These are phyloP conservation scores for Cymbopogon flexuosus DNA, from an alignment of 202 grass and related monocot species.

Conservation along the genomic window DNA sequence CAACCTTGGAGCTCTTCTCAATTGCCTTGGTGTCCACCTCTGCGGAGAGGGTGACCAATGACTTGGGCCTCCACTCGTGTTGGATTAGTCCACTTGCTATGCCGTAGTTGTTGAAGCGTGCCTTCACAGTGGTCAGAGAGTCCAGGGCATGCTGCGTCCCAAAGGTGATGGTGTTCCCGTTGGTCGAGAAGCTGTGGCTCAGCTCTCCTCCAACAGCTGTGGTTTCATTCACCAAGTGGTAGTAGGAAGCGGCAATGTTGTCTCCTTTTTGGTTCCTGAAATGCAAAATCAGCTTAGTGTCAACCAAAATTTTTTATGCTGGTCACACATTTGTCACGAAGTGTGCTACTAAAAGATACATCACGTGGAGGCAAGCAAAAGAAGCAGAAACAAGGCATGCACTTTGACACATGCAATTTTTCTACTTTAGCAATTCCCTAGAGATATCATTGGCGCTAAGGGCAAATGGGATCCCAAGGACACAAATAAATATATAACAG, in stretches of 20 bases:
- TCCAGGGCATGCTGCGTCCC: conserved; percentile 64
- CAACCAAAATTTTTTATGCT: neutral
- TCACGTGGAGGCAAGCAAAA: conserved; percentile 1
- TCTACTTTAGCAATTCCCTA: neutral
- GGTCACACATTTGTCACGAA: neutral
- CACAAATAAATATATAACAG: neutral
- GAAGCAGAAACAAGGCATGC: neutral
- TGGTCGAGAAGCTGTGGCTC: conserved; percentile 61
- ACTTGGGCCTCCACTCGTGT: conserved; percentile 77
- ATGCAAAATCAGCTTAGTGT: neutral
- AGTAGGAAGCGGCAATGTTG: conserved; percentile 56
- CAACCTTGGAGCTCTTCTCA: conserved; percentile 71
- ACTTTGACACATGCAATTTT: neutral
- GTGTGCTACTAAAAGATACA: neutral
- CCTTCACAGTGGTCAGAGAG: conserved; percentile 58
- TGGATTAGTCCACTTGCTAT: conserved; percentile 58
- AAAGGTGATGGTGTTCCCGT: conserved; percentile 62
- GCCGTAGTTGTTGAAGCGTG: conserved; percentile 64
- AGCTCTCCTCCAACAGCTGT: conserved; percentile 75
- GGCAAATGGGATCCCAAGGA: neutral
- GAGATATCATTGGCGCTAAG: neutral
- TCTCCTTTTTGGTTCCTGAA: conserved; percentile 71
- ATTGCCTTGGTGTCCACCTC: conserved; percentile 86
- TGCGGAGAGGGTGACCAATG: conserved; percentile 61
- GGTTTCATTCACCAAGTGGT: conserved; percentile 51